Conservation (phyloP, 2,329 filamentous ascomycete species). For the Arthroderma sp. region DNA sequence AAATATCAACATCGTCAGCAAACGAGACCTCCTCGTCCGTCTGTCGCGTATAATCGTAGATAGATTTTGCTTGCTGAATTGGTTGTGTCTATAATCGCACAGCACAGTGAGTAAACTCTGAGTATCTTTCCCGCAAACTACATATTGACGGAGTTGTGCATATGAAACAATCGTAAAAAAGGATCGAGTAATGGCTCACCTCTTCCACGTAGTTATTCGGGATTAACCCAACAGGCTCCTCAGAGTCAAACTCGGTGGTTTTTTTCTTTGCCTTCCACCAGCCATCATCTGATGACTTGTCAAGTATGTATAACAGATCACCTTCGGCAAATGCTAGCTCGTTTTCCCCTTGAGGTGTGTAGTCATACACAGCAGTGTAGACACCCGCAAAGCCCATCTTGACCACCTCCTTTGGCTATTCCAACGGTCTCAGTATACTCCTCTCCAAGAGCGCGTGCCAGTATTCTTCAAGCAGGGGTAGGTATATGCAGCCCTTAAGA, state of each 20-base stretch:
- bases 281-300: constrained; percentile 65
- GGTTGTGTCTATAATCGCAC: constrained; percentile 47
- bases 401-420: constrained; percentile 9
- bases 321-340: constrained; percentile 78
- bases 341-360: constrained; percentile 70
- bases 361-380: constrained; percentile 86
- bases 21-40: constrained; percentile 98
- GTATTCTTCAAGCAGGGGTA: not conserved
- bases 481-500: not conserved
- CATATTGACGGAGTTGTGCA: not conserved
- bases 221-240: constrained; percentile 79
- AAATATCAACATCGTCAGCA: constrained; percentile 68
- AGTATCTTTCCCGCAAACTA: not conserved
- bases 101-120: not conserved
- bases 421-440: not conserved
- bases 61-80: constrained; percentile 62
- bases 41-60: constrained; percentile 96
- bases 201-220: constrained; percentile 93
- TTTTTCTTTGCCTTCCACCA: constrained; percentile 98
- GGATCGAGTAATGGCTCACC: constrained; percentile 42
- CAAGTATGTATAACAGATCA: constrained; percentile 76
- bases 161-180: not conserved
- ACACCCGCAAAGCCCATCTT: constrained; percentile 84
- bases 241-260: constrained; percentile 69
- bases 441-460: not conserved